Evolutionary conservation across 2,329 filamentous ascomycete genomes (phyloP).

Genomic region (Trichoderma aggressivum): DNA sequence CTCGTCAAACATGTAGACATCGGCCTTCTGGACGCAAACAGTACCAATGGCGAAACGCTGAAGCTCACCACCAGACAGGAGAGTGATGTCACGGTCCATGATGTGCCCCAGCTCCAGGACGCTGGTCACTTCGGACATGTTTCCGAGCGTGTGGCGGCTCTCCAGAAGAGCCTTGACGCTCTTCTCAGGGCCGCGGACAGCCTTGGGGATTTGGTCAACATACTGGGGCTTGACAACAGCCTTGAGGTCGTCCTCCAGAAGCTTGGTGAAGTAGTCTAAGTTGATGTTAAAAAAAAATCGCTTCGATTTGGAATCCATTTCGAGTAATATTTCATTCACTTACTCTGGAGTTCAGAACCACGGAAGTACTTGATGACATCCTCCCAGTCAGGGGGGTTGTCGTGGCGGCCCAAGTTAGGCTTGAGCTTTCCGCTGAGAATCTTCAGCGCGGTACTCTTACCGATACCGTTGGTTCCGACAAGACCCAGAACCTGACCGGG

Average conservation of each 20-base stretch:
- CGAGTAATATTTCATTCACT: constrained; percentile 33
- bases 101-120: constrained; percentile 85
- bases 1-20: constrained; percentile 99
- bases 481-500: constrained; percentile 94
- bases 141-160: constrained; percentile 70
- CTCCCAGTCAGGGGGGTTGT: constrained; percentile 98
- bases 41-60: constrained; percentile 97
- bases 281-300: neutral
- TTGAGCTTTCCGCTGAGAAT: constrained; percentile 98
- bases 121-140: constrained; percentile 78
- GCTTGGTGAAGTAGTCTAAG: constrained; percentile 93
- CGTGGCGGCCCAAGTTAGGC: constrained; percentile 91
- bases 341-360: constrained; percentile 95
- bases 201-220: constrained; percentile 95
- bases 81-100: constrained; percentile 82
- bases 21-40: constrained; percentile 91
- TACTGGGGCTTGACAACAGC: constrained; percentile 99
- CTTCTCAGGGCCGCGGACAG: constrained; percentile 78
- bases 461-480: constrained; percentile 99
- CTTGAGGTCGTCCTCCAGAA: constrained; percentile 94
- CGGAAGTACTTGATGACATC: constrained; percentile 98
- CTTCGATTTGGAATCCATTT: neutral
- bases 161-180: constrained; percentile 76
- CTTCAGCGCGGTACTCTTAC: constrained; percentile 99
- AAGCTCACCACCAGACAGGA: constrained; percentile 94